phyloP scores from a whole-genome alignment of 1,284 basidiomycete genomes.

The Puccinia triticina region DNA sequence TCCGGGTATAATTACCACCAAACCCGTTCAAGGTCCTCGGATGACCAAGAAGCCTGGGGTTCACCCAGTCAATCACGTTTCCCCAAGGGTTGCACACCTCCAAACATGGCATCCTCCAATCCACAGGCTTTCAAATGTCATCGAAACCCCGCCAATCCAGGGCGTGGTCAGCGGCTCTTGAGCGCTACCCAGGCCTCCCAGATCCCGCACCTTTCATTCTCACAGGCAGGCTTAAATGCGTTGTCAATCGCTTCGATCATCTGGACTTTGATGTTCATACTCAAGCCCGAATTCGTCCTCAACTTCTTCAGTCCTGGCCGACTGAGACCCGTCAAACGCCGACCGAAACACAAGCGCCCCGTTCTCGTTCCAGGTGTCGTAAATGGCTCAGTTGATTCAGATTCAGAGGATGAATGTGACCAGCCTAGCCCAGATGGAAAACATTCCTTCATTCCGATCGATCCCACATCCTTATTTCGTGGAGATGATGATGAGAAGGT shows the following conservation, averaged over 20 bases:
- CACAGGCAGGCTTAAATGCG: slow-evolving; percentile 38
- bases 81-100: neutral
- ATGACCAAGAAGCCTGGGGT: neutral
- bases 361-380: neutral
- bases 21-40: neutral
- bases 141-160: neutral
- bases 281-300: slow-evolving; percentile 42
- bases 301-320: slow-evolving; percentile 16
- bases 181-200: neutral
- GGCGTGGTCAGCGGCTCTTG: neutral
- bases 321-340: neutral
- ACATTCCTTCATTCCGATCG: neutral
- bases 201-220: neutral
- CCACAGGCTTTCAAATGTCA: slow-evolving; percentile 11
- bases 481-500: slow-evolving; percentile 38
- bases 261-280: slow-evolving; percentile 25
- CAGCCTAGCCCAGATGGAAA: neutral
- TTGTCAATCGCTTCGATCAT: slow-evolving; percentile 47
- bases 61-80: neutral
- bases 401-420: neutral
- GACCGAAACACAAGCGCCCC: slow-evolving; percentile 1
- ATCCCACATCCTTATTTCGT: neutral
- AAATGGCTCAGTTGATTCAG: neutral
- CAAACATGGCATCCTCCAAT: neutral
- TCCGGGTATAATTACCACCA: slow-evolving; percentile 44